Conservation (phyloP, 2,329 filamentous ascomycete species). For the Fusarium equiseti region DNA sequence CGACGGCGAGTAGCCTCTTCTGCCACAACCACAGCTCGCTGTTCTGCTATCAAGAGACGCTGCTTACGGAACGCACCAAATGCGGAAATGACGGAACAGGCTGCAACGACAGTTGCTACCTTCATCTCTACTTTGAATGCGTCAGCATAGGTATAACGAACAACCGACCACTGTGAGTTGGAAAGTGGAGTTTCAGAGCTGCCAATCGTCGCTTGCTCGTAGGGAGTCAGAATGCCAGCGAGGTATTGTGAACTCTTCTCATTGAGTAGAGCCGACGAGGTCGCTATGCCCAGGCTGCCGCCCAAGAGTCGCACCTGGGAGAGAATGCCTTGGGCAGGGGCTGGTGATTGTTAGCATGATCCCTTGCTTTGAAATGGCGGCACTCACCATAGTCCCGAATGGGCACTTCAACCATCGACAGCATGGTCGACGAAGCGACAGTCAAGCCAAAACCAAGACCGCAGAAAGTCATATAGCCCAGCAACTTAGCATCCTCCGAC, state of each 20-base stretch:
- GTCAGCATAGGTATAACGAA: conserved; percentile 57
- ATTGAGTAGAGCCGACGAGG: conserved; percentile 61
- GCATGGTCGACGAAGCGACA: conserved; percentile 61
- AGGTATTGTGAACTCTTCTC: conserved; percentile 49
- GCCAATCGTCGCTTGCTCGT: conserved; percentile 48
- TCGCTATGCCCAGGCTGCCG: conserved; percentile 66
- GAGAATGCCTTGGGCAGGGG: conserved; percentile 65
- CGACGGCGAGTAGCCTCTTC: conserved; percentile 35
- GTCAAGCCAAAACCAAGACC: conserved; percentile 66
- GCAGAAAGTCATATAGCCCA: conserved; percentile 64
- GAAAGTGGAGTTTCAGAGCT: conserved; percentile 43
- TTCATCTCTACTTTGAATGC: conserved; percentile 63
- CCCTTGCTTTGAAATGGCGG: background rate
- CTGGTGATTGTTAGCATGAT: conserved; percentile 49
- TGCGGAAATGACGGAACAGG: conserved; percentile 55
- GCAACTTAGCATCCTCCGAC: conserved; percentile 57
- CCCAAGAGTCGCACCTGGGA: conserved; percentile 65
- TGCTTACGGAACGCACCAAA: conserved; percentile 55
- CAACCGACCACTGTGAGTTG: conserved; percentile 46
- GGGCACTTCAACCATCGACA: conserved; percentile 57
- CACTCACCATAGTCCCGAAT: conserved; percentile 59
- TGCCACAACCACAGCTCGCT: conserved; percentile 33
- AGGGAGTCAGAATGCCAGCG: conserved; percentile 44
- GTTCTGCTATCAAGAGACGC: conserved; percentile 34
- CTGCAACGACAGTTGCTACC: conserved; percentile 58